Evolutionary conservation across 441 rosid genomes (phyloP).

Genomic region (Aleurites moluccanus): DNA sequence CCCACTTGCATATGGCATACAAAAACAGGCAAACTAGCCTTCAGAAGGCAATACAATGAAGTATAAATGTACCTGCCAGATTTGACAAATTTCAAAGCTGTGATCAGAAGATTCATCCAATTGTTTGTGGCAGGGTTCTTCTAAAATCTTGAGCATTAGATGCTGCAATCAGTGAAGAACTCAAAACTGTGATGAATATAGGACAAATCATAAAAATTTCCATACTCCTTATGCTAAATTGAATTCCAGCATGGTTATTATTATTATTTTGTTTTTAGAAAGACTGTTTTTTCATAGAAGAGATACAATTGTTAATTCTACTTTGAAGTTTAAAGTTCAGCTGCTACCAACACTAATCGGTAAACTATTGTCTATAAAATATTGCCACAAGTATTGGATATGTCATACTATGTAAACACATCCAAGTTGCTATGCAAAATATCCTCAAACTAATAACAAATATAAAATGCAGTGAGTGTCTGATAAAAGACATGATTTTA

Average conservation of each 20-base stretch:
- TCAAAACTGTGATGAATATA: constrained; percentile 1
- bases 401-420: not conserved
- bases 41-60: not conserved
- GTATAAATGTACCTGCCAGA: constrained; percentile 56
- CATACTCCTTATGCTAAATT: not conserved
- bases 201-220: not conserved
- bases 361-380: not conserved
- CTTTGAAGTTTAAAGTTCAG: not conserved
- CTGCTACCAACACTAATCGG: not conserved
- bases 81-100: constrained; percentile 34
- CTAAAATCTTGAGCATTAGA: constrained; percentile 52
- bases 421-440: not conserved
- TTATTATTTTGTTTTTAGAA: not conserved
- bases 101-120: constrained; percentile 28
- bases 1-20: not conserved
- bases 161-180: constrained; percentile 47
- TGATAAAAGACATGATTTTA: not conserved
- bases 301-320: constrained; percentile 1
- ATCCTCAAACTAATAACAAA: not conserved
- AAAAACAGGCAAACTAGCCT: not conserved
- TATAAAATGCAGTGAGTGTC: not conserved
- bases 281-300: not conserved
- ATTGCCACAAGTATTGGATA: not conserved
- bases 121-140: constrained; percentile 33
- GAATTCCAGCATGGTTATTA: not conserved